Evolutionary conservation across 805 yeast genomes (phyloP), one percentile per base, ranked within the genome.

Genomic region (Starmerella sirachaensis): DNA sequence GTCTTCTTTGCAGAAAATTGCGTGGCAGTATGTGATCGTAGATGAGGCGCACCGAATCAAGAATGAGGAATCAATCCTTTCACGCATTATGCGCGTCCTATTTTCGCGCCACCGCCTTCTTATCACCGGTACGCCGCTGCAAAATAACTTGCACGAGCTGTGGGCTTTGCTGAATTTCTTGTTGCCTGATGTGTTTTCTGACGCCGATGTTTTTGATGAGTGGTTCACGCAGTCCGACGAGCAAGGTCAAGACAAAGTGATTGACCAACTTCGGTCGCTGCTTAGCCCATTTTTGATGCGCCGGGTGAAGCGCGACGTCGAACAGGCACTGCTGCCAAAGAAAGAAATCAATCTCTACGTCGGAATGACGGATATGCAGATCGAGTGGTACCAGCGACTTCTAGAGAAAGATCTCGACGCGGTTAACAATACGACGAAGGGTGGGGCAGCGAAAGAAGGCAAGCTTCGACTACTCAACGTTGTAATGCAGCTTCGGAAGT

Each of bases 31-130:
- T 57, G 76, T 88, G 37, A 70, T 91, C 20, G 85, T 88, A 28
- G 98, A 88, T 60, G 96, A 86, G 58, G 97, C 97, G 2, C 98
- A 88, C 59, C 72, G 97, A 55, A 88, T 88, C 54, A 88, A 88
- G 55, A 91, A 91, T 55, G 97, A 91, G 57, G 93, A 84, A 53
- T 76, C 88, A 43, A 76, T 91, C 18, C 64, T 88, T 32, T 83
- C 94, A 1, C 94, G 84, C 56, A 86, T 91, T 50, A 86, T 91
- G 45, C 71, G 97, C 46, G 60, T 84, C 11, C 83, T 88, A 54
- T 81, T 81, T 55, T 84, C 95, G 6, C 72, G 76, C 41, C 82
- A 83, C 53, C 67, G 98, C 44, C 63, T 88, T 18, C 65, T 88
- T 34, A 85, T 88, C 45, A 88, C 98, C 0, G 98, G 98, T 47